Base-by-base conservation (phyloP, 441 rosid species). In the Gossypium schwendimanii region DNA sequence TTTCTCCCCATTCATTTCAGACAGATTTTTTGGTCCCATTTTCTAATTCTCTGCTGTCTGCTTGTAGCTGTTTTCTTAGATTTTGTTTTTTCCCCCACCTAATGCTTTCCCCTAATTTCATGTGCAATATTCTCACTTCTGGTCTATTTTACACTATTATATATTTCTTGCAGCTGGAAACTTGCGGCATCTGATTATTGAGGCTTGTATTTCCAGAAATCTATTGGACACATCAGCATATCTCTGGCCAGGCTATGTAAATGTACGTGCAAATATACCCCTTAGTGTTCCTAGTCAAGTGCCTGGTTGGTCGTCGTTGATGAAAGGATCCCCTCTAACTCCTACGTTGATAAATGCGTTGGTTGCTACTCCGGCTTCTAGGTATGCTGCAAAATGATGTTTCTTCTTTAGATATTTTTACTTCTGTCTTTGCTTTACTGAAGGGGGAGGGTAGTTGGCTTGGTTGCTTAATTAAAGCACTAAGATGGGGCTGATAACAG, bases 171-270 rank as follows among this genome's bases (percentile, higher is more conserved):
- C 90, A 93, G 99, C 90, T 77, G 99, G 98, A 75, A 90, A 93
- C 85, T 78, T 96, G 99, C 87, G 93, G 54, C 99, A 96, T 86
- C 87, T 96, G 78, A 87, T 96, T 73, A 97, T 96, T 59, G 98
- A 93, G 89, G 95, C 98, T 71, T 93, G 97, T 79, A 93, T 93
- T 79, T 86, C 97, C 17, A 91, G 98, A 84, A 87, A 93, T 81
- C 73, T 96, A 71, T 80, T 96, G 83, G 98, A 96, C 82, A 87
- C 96, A 45, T 85, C 99, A 10, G 91, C 97, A 57, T 96, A 93
- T 82, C 81, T 90, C 73, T 96, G 99, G 99, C 91, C 94, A 57
- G 97, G 96, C 59, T 91, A 90, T 63, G 94, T 85, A 71, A 85
- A 54, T 82, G 84, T 80, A 58, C 81, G 80, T 65, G 75, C 80